Base-by-base conservation (phyloP, 345 rosid species). In the Salix suchowensis region DNA sequence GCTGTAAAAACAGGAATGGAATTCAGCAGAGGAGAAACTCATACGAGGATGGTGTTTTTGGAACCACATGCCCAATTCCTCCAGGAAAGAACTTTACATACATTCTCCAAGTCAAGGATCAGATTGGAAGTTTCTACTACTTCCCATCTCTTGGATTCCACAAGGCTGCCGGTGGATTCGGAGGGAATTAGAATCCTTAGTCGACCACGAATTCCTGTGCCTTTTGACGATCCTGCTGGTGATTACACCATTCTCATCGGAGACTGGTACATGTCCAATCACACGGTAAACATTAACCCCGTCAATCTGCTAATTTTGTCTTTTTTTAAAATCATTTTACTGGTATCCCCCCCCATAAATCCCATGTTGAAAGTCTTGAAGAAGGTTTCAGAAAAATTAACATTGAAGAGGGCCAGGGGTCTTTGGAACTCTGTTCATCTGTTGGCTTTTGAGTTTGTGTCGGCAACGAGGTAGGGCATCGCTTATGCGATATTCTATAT, bases 111-210 rank as follows among this genome's bases (percentile, higher is more conserved):
- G 86, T 90, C 14, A 96, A 93, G 81, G 99, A 96, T 64, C 99
- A 96, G 71, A 95, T 95, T 13, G 98, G 98, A 18, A 91, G 91
- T 82, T 95, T 86, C 89, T 95, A 72, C 82, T 96, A 96, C 81
- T 96, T 90, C 84, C 99, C 99, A n/a, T 93, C 97, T 52, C 88
- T 92, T n/a, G 90, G 79, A 48, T 84, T 93, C 84, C 99, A 93
- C 84, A 96, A 93, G 87, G 93, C 99, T 30, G 95, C 94, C 11
- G 99, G 99, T 11, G 98, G 87, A 26, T 96, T 85, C 37, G 99
- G 99, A 7, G 92, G 89, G 70, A 84, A 84, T 96, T 80, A 87
- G 87, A 71, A 83, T 96, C 76, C 93, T 89, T 19, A 96, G 97
- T 71, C 88, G 97, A 36, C 96, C 98, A 2, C 64, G 36, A 26